Conservation (phyloP, 495 filamentous ascomycete species). For the Penicillium ochrochloron region DNA sequence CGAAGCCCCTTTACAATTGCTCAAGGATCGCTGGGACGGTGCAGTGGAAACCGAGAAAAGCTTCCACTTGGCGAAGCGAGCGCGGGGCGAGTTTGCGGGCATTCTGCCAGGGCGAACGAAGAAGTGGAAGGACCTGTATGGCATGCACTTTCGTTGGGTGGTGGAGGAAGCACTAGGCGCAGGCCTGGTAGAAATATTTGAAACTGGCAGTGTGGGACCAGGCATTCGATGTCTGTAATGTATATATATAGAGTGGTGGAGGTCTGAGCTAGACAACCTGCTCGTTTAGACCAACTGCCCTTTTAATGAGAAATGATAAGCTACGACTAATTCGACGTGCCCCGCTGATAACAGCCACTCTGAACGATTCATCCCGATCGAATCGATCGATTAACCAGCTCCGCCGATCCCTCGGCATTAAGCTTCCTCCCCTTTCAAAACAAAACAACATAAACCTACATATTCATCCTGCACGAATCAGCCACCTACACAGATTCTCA, state of each 20-base stretch:
- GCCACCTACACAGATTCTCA: background rate
- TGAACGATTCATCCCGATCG: background rate
- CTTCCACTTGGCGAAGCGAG: conserved; percentile 61
- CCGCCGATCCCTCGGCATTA: conserved; percentile 20
- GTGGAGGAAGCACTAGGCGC: conserved; percentile 77
- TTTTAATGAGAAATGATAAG: conserved; percentile 1
- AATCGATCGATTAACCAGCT: conserved; percentile 15
- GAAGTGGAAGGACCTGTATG: conserved; percentile 83
- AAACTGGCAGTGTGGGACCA: conserved; percentile 79
- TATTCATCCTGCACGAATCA: background rate
- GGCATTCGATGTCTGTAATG: conserved; percentile 63
- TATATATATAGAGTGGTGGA: background rate
- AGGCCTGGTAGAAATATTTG: conserved; percentile 82
- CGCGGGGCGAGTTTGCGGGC: conserved; percentile 69
- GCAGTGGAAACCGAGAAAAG: conserved; percentile 64
- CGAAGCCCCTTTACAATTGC: conserved; percentile 67
- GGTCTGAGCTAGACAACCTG: background rate
- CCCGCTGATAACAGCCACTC: conserved; percentile 15
- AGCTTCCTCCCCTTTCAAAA: conserved; percentile 8
- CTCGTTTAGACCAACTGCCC: background rate
- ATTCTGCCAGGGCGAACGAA: conserved; percentile 73
- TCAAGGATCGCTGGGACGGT: conserved; percentile 83
- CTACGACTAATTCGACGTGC: background rate
- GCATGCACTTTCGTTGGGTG: conserved; percentile 77
- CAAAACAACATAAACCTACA: background rate